Evolutionary conservation across 2,329 filamentous ascomycete species (phyloP), one percentile per base, ranked within the genome.

Genomic region (Rutstroemia sp.): DNA sequence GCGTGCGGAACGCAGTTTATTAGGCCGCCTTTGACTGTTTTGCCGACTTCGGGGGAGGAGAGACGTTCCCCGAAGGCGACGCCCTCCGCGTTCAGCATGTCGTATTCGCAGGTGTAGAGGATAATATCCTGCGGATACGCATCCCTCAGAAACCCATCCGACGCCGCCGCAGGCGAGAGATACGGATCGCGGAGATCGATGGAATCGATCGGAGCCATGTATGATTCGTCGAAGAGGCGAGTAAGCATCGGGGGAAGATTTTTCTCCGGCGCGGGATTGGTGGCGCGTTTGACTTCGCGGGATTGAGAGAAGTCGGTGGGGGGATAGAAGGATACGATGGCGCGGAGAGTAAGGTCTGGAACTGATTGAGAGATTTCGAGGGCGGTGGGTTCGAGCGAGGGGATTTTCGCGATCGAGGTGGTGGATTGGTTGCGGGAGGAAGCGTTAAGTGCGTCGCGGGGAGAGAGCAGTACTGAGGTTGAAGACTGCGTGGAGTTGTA

Each of bases 41-140:
- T 86, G 23, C 73, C 73, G 5, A 82, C 68, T 1, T 74, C 73
- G 7, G 65, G 49, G 1, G 70, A 66, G 48, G 73, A 68, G 8
- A 90, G 68, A 19, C 85, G 75, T 51, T 82, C 75, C 10, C 81
- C 77, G 60, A 91, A 85, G 4, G 75, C 73, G 58, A 85, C 73
- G 10, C 80, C 82, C 65, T 86, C 82, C 2, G 71, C 72, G 9
- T 82, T 74, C n/a, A 86, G 69, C 80, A 86, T 85, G 66, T 86
- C 81, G 68, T 77, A 80, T 70, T 86, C 83, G 69, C 83, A 86
- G 2, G 83, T 77, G 63, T 79, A 81, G 44, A 85, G 70, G 17
- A 84, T 73, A 2, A 86, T 68, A 16, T 78, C 76, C 0, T 76
- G 73, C 2, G 84, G 76, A 40, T 80, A 72, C 10, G 71, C 70